phyloP scores from a whole-genome alignment of 1,139 yeast species.

The Zygotorulaspora mrakii region DNA sequence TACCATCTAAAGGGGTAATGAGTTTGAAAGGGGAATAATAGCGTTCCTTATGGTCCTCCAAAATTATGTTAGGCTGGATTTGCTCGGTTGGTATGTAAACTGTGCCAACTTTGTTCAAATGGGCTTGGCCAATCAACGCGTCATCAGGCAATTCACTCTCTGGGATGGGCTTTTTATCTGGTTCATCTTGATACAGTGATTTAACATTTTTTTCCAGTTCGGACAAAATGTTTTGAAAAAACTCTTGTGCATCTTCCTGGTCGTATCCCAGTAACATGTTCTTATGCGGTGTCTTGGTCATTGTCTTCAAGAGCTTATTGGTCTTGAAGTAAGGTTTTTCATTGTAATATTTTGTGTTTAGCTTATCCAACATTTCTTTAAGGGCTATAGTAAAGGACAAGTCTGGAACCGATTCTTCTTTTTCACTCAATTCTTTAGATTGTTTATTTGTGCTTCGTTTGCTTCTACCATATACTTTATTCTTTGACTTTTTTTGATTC shows the following conservation, averaged over 20 bases:
- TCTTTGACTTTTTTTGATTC: constrained; percentile 6
- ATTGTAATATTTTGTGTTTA: constrained; percentile 52
- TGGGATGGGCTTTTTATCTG: constrained; percentile 24
- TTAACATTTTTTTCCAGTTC: constrained; percentile 63
- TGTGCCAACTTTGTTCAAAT: constrained; percentile 54
- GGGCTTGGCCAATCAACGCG: constrained; percentile 46
- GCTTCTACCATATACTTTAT: constrained; percentile 24
- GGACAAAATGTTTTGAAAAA: constrained; percentile 74
- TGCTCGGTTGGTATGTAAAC: constrained; percentile 70
- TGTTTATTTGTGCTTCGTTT: constrained; percentile 19
- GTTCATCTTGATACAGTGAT: constrained; percentile 22
- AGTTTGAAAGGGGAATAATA: constrained; percentile 49
- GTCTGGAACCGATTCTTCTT: constrained; percentile 22
- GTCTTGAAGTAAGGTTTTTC: constrained; percentile 64
- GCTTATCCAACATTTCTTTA: constrained; percentile 46
- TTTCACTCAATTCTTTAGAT: constrained; percentile 23
- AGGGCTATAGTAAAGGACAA: constrained; percentile 53
- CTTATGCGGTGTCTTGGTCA: constrained; percentile 77
- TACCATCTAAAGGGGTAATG: constrained; percentile 86
- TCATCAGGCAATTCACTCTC: constrained; percentile 34
- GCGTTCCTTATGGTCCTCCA: constrained; percentile 40
- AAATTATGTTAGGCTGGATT: constrained; percentile 56
- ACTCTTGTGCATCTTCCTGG: constrained; percentile 94
- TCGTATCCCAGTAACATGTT: constrained; percentile 76
- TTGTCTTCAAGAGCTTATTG: constrained; percentile 55